Evolutionary conservation across 345 rosid genomes (phyloP), one percentile per base, ranked within the genome.

Genomic region (Brassica incana): DNA sequence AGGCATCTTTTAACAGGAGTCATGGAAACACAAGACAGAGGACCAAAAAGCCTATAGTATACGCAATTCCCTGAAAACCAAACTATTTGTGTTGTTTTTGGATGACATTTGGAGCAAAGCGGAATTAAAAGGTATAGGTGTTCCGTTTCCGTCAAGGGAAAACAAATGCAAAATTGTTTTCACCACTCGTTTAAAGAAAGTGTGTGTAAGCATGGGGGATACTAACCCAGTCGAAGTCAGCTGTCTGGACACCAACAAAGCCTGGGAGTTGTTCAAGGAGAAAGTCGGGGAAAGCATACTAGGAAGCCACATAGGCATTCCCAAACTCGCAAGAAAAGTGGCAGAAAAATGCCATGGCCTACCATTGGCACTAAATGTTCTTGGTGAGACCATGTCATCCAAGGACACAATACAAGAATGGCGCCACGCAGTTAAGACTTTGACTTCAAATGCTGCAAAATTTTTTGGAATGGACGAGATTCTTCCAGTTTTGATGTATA

Each of bases 31-130:
- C 16, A 64, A 32, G 8, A 8, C 6, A 3, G 43, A 32, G 4
- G 8, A 0, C 0, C 6, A 71, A 0, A 75, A 70, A 11, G 76
- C 10, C 4, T 1, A 0, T 1, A 29, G 15, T 1, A 52, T 80
- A 14, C 11, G 5, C 60, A 52, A 1, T 1, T 14, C 2, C 0
- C 3, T 80, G 12, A 36, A 5, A 1, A 35, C 16, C 0, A 80
- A 75, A 45, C 50, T 2, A 61, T 73, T 73, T 40, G 11, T 40
- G 4, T 40, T 40, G 48, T 40, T 40, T 1, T 9, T 43, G 68
- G 83, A 80, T 71, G 77, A 80, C n/a, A 6, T 75, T 0, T 80
- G 83, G 83, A 32, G n/a, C 4, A 16, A 16, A 50, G 50, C 75
- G 5, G 69, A 80, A 15, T 56, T 80, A 29, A 29, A 11, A 0